These are phyloP conservation scores for Cercophora samala DNA, from an alignment of 495 filamentous ascomycete genomes.

Conservation along the genomic window DNA sequence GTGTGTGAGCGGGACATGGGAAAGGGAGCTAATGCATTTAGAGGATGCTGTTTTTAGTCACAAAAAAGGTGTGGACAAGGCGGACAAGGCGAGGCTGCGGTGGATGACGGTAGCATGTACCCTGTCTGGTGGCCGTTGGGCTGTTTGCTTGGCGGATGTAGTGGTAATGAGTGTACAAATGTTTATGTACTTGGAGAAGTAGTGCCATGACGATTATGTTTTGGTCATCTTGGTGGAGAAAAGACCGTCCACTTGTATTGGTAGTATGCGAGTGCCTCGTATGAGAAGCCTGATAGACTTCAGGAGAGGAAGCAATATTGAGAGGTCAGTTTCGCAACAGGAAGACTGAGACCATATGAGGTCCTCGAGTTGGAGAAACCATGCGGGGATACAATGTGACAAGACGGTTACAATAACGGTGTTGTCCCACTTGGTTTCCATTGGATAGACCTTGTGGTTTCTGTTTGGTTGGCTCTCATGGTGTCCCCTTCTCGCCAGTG, in stretches of 20 bases:
- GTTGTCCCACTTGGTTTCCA: not conserved
- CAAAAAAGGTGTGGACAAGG: not conserved
- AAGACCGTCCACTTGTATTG: too few relatives aligned
- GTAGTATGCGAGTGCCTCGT: too few relatives aligned
- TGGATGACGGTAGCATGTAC: not conserved
- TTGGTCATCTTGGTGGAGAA: too few relatives aligned
- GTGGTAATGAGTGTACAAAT: not conserved
- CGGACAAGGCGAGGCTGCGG: not conserved
- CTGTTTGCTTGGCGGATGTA: not conserved
- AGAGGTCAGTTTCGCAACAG: too few relatives aligned
- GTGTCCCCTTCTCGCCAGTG: not conserved
- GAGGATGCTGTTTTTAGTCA: not conserved
- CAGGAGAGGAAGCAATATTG: too few relatives aligned
- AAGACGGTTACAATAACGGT: not conserved
- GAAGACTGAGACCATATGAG: too few relatives aligned
- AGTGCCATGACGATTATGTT: too few relatives aligned
- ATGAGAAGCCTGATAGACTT: too few relatives aligned
- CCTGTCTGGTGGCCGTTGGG: not conserved
- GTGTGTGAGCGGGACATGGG: not conserved
- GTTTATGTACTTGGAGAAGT: too few relatives aligned
- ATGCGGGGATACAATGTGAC: not conserved
- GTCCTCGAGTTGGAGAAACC: not conserved
- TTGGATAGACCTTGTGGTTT: not conserved
- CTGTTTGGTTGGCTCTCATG: not conserved
- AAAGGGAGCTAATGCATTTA: not conserved